phyloP scores from a whole-genome alignment of 805 yeast species.

The Zygosaccharomyces pseudorouxii region DNA sequence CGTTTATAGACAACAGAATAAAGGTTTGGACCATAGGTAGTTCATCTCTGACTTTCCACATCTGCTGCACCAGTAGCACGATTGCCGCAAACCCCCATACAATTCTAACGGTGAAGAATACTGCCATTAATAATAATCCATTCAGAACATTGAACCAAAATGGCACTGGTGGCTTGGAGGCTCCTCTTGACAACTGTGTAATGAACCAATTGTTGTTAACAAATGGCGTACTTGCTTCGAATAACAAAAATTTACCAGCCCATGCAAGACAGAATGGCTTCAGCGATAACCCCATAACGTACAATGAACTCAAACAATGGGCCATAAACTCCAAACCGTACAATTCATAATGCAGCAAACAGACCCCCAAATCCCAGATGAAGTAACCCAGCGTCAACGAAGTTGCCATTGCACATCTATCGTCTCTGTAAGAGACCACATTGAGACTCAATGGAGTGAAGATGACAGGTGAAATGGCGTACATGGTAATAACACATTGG shows the following conservation, averaged over 20 bases:
- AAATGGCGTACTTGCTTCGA: conserved; percentile 90
- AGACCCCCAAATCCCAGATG: conserved; percentile 80
- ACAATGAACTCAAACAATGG: conserved; percentile 79
- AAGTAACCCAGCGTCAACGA: conserved; percentile 82
- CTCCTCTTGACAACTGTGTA: conserved; percentile 64
- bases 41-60: conserved; percentile 41
- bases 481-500: conserved; percentile 66
- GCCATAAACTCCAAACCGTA: conserved; percentile 80
- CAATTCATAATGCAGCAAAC: conserved; percentile 54
- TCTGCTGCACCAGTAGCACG: conserved; percentile 42
- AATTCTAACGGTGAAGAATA: conserved; percentile 75
- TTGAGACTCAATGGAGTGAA: conserved; percentile 47
- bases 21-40: conserved; percentile 47
- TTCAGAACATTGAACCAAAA: conserved; percentile 52
- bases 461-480: conserved; percentile 55
- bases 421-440: conserved; percentile 63
- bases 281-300: conserved; percentile 61
- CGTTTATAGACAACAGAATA: conserved; percentile 52
- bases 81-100: conserved; percentile 85
- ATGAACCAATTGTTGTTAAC: conserved; percentile 93
- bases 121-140: conserved; percentile 62
- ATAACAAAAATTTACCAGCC: conserved; percentile 76
- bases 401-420: conserved; percentile 69
- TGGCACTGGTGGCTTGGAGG: conserved; percentile 42
- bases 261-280: conserved; percentile 75